Base-by-base conservation (phyloP, 805 yeast genomes). In the Metschnikowia similis region DNA sequence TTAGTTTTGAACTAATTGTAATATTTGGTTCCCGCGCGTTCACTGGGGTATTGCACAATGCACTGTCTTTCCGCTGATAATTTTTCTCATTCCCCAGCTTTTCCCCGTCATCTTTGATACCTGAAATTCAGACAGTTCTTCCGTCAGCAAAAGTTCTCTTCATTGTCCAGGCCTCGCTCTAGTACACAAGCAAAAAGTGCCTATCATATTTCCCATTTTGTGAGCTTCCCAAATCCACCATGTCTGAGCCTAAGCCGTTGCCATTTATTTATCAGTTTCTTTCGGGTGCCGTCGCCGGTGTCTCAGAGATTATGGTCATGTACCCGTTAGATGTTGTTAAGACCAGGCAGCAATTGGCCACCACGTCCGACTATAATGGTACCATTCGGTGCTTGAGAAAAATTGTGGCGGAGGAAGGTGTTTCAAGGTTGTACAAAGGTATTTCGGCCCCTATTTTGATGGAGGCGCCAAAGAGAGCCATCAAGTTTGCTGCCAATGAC, bases 391-490 rank as follows among this genome's bases (percentile, higher is more conserved):
- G 96, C 66, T 69, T 94, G 59, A 70, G 77, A 55, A 90, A 91
- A 70, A 92, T 94, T 59, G 79, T 94, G 60, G 82, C 80, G 61
- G 83, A 81, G 58, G 99, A 94, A 69, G 99, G 99, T 46, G 77
- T 83, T 38, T 71, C 85, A 9, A 78, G 94, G 55, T 79, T 92
- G 51, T 94, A 94, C 72, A 84, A 91, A 65, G 99, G 99, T 57
- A 94, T 94, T 62, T 74, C 87, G 30, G 96, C 99, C 26, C 99
- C 99, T 32, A 89, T 94, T 59, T 76, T 94, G 62, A 94, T 94
- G 99, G 99, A 94, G 70, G 99, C 98, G 11, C 99, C 99, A 56
- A 94, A 94, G 77, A 84, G 99, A 75, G 99, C 99, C 38, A 91
- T 96, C 57, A 94, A 94, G 70, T 94, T 94, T 66, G 97, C 98